Conservation (phyloP, 108 stramenopile genomes). For the Fistulifera solaris region DNA sequence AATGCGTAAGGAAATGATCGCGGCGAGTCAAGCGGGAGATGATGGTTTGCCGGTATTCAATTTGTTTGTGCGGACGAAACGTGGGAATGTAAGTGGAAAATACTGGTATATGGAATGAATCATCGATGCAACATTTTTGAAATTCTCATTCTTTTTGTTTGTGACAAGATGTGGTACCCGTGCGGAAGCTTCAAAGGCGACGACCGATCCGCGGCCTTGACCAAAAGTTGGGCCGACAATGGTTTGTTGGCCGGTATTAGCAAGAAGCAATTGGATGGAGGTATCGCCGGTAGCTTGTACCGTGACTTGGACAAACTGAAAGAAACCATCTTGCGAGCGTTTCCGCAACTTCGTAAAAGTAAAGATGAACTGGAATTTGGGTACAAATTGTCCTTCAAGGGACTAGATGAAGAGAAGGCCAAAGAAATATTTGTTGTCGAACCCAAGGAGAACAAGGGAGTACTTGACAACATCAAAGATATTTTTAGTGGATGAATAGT, state of each 20-base stretch:
- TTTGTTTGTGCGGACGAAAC: slow-evolving; percentile 64
- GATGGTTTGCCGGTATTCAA: slow-evolving; percentile 84
- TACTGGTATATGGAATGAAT: neutral
- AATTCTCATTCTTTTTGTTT: neutral
- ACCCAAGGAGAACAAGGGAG: slow-evolving; percentile 61
- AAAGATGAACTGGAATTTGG: slow-evolving; percentile 43
- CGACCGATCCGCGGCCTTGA: slow-evolving; percentile 65
- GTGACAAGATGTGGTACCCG: slow-evolving; percentile 77
- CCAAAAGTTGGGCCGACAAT: slow-evolving; percentile 38
- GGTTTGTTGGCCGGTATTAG: slow-evolving; percentile 56
- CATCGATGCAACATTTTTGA: too few species aligned
- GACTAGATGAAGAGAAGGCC: slow-evolving; percentile 57
- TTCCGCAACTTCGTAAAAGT: slow-evolving; percentile 12
- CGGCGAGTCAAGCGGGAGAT: slow-evolving; percentile 39
- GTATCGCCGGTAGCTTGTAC: slow-evolving; percentile 57
- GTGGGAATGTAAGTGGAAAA: slow-evolving; percentile 52
- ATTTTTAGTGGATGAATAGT: slow-evolving; percentile 31
- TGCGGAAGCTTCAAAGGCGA: slow-evolving; percentile 88
- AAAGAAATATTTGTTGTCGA: slow-evolving; percentile 52
- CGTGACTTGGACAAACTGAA: slow-evolving; percentile 42
- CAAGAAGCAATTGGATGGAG: slow-evolving; percentile 79
- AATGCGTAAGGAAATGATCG: slow-evolving; percentile 65
- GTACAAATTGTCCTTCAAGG: slow-evolving; percentile 60
- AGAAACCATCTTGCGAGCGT: slow-evolving; percentile 46
- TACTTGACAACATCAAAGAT: slow-evolving; percentile 57